Conservation (phyloP, 352 stramenopile genomes). For the Pythium dissimile region DNA sequence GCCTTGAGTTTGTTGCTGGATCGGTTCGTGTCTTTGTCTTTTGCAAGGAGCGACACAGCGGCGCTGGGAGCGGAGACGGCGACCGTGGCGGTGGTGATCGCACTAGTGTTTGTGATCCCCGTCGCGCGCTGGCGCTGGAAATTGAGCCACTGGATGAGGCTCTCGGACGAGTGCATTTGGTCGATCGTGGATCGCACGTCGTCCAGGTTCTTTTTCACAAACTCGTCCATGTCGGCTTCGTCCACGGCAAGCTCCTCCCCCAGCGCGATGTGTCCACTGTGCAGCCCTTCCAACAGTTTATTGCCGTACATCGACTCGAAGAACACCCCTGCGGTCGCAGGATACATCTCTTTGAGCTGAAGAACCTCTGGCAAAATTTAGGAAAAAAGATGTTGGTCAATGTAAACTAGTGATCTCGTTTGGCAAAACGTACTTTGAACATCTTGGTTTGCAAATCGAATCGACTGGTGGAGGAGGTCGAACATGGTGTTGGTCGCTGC, state of each 20-base stretch:
- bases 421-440: constrained; percentile 37
- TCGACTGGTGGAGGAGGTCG: constrained; percentile 54
- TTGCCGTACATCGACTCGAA: constrained; percentile 55
- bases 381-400: neutral
- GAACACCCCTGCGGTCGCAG: constrained; percentile 45
- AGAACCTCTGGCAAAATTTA: constrained; percentile 34
- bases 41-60: neutral
- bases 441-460: constrained; percentile 49
- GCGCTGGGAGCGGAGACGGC: neutral
- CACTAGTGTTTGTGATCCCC: constrained; percentile 34
- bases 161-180: constrained; percentile 48
- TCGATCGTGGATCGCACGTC: constrained; percentile 34
- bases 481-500: constrained; percentile 57
- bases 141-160: constrained; percentile 66
- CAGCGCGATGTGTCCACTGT: constrained; percentile 47
- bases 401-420: neutral
- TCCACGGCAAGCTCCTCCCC: constrained; percentile 40
- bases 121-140: constrained; percentile 51
- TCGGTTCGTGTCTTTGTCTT: neutral
- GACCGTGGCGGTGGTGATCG: too few species aligned
- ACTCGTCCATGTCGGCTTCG: constrained; percentile 39
- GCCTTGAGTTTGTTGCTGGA: constrained; percentile 11
- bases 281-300: constrained; percentile 52
- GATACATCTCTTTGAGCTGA: constrained; percentile 63
- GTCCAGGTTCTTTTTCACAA: constrained; percentile 27